Percentiles rank a stretch among this genome's conserved stretches.
Evolutionary conservation across 2,329 filamentous ascomycete genomes (phyloP).

Genomic region (Sporothrix phasma): DNA sequence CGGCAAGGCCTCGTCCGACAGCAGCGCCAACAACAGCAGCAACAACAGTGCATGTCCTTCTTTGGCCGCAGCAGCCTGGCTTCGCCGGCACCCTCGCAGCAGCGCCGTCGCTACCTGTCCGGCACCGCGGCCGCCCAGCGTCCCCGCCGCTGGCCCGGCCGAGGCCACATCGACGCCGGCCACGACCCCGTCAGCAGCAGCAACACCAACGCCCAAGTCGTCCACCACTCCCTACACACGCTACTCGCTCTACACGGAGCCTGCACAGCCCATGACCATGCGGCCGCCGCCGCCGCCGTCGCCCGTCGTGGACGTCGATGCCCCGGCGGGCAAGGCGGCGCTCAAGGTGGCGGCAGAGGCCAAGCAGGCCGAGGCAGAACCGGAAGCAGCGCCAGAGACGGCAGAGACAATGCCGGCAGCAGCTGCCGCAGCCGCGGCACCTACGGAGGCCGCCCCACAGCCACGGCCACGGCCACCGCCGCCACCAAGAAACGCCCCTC

Average conservation of each 20-base stretch:
- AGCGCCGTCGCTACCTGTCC: constrained; percentile 31
- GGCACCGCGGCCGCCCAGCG: constrained; percentile 40
- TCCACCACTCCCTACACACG: constrained; percentile 14
- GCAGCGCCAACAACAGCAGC: constrained; percentile 28
- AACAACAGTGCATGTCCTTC: constrained; percentile 25
- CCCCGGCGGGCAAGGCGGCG: constrained; percentile 19
- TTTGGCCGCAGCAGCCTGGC: constrained; percentile 16
- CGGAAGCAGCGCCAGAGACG: not conserved
- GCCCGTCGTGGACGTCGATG: constrained; percentile 1
- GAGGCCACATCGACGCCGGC: not conserved
- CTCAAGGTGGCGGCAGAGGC: not conserved
- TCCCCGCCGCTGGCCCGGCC: constrained; percentile 4
- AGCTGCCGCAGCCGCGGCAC: not conserved
- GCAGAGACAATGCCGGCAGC: not conserved
- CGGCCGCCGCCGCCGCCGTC: constrained; percentile 14
- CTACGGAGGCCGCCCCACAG: constrained; percentile 11
- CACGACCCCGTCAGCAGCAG: not conserved
- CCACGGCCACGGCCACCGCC: constrained; percentile 28
- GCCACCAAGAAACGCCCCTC: constrained; percentile 42
- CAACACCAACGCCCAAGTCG: not conserved
- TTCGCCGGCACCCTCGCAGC: constrained; percentile 28
- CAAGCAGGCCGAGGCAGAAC: not conserved
- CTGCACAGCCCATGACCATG: constrained; percentile 7
- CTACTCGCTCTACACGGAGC: constrained; percentile 14
- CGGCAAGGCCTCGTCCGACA: constrained; percentile 32